Base-by-base conservation (phyloP, 805 yeast species). In the Pichia rugopelliculosa region DNA sequence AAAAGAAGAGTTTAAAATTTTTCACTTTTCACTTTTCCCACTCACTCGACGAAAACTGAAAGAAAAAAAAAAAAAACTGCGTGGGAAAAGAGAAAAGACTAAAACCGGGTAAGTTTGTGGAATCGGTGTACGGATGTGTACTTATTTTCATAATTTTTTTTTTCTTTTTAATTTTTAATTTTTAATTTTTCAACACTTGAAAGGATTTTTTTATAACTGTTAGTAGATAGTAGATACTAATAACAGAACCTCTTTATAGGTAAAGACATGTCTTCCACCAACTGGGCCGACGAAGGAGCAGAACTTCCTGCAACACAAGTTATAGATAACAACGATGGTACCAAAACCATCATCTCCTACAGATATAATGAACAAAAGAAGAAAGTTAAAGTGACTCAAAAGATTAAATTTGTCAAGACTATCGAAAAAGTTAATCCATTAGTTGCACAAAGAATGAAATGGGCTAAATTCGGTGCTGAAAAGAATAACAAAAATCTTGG, bases 381-480 rank as follows among this genome's bases (percentile, higher is more conserved):
- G 66, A 89, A 84, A 63, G 87, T 85, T 53, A 87, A 84, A 67
- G 79, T 90, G 45, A 89, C 96, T 40, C 96, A 90, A 66, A 85
- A 76, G 63, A 80, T 93, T 63, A 82, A 77, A 64, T 86, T 84
- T 59, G 79, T 85, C 51, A 77, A 75, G 57, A 87, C 84, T 36
- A 82, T 79, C 60, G 96, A 87, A 66, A 78, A 75, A 53, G 96
- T 89, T 38, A 87, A 87, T 65, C 89, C 86, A 43, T 74, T 76
- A 39, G 87, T 91, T 51, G 97, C 96, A n/a, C 75, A 72, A 49
- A 85, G 98, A 68, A 84, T 82, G 66, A 78, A 79, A 56, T 93
- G 97, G 98, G 65, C 70, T 52, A 87, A 87, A 67, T 93, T 82
- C 66, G 99, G 98, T 48, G 80, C 75, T 47, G 97, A 90, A 62